Evolutionary conservation across 2,329 filamentous ascomycete genomes (phyloP).

Genomic region (Alternaria gansuensis): DNA sequence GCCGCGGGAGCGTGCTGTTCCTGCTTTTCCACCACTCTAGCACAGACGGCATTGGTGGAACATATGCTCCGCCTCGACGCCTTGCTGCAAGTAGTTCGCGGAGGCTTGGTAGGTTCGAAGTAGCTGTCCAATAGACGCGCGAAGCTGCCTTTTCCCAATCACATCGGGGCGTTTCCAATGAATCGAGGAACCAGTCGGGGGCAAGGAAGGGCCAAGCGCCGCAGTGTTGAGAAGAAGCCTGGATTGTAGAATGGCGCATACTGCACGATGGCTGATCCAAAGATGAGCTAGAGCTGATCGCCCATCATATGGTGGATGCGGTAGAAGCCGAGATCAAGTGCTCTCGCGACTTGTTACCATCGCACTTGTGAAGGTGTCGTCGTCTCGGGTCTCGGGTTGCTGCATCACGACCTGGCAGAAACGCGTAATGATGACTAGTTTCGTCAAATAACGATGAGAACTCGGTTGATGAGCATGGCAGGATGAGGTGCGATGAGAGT

Average conservation of each 20-base stretch:
- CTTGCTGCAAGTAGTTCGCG: conserved; percentile 10
- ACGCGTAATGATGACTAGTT: background rate
- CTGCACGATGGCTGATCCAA: background rate
- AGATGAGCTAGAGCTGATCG: background rate
- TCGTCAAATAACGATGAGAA: background rate
- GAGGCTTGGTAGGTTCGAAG: conserved; percentile 13
- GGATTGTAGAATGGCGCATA: background rate
- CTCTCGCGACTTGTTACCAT: background rate
- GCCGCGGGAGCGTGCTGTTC: conserved; percentile 29
- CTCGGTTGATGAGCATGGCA: background rate
- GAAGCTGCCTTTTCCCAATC: conserved; percentile 6
- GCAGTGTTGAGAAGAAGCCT: conserved; percentile 11
- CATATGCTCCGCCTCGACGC: conserved; percentile 22
- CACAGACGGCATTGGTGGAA: conserved; percentile 18
- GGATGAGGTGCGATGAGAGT: background rate
- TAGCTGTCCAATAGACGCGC: conserved; percentile 20
- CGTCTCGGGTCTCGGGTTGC: background rate
- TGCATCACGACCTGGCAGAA: conserved; percentile 10
- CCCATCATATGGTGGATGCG: background rate
- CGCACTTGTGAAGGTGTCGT: background rate
- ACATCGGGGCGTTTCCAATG: conserved; percentile 26
- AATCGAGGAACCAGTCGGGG: conserved; percentile 7
- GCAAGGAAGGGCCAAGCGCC: conserved; percentile 11
- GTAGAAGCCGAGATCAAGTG: conserved; percentile 6
- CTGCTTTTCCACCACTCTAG: conserved; percentile 21